Evolutionary conservation across 148 eudicot species (phyloP).

Genomic region (Diospyros lotus): DNA sequence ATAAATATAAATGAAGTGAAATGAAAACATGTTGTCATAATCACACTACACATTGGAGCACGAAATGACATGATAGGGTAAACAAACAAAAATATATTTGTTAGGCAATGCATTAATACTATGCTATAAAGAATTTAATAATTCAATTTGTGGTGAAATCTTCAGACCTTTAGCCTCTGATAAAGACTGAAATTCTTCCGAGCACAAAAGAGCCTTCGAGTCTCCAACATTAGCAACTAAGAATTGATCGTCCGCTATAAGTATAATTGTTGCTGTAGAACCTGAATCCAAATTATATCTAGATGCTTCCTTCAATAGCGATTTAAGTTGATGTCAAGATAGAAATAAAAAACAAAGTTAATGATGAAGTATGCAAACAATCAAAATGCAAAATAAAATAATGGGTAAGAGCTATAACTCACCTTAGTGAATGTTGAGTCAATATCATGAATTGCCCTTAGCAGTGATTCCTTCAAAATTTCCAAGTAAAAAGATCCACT

Average conservation of each 20-base stretch:
- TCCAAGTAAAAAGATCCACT: slow-evolving; percentile 73
- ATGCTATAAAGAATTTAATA: not conserved
- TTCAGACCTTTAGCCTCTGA: slow-evolving; percentile 74
- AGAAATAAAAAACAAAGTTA: slow-evolving; percentile 11
- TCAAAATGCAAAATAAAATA: not conserved
- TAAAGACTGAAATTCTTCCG: slow-evolving; percentile 70
- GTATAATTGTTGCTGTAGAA: slow-evolving; percentile 77
- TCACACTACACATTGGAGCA: not conserved
- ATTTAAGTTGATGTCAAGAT: slow-evolving; percentile 23
- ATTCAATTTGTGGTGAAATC: slow-evolving; percentile 18
- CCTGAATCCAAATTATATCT: slow-evolving; percentile 70
- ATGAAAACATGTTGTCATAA: not conserved
- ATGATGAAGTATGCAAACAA: slow-evolving; percentile 4
- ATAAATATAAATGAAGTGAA: not conserved
- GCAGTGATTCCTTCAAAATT: slow-evolving; percentile 80
- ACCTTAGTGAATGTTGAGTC: slow-evolving; percentile 76
- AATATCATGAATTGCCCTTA: slow-evolving; percentile 79
- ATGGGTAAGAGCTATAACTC: slow-evolving; percentile 12
- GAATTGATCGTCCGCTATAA: slow-evolving; percentile 68
- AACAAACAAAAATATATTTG: not conserved
- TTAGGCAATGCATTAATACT: not conserved
- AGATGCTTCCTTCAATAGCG: slow-evolving; percentile 72
- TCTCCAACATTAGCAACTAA: slow-evolving; percentile 95
- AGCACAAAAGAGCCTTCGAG: slow-evolving; percentile 89
- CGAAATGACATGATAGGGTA: slow-evolving; percentile 8